Base-by-base conservation (phyloP, 768 basidiomycete genomes). In the Leccinum incarnatum region DNA sequence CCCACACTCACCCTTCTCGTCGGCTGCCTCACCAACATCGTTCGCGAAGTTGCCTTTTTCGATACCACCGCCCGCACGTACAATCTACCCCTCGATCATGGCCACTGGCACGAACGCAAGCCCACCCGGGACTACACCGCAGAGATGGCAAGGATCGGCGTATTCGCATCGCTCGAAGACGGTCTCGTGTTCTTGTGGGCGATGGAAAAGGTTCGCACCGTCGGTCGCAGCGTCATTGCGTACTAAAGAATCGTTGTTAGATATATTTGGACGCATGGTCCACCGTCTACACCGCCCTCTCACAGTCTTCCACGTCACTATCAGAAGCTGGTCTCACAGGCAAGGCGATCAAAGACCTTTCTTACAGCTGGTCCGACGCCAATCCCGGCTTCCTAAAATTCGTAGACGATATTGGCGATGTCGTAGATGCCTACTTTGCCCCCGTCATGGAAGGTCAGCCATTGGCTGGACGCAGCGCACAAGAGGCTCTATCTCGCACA, bases 171-270 rank as follows among this genome's bases (percentile, higher is more conserved):
- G 0, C 62, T 88, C 19, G 79, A 82, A 51, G 89, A 91, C 45
- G 86, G 85, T 0, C 71, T 92, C 21, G 75, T 91, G 1, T 85
- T 91, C 60, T 72, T 92, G 14, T 91, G 88, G 88, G 86, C 86
- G 0, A 91, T 91, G 88, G 89, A 91, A 69, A 79, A 82, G 75
- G 89, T 88, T 46, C 21, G 72, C 58, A 6, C 5, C 37, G 3
- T 15, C 19, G 12, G 5, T 19, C 17, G 9, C 30, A 9, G 1
- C 4, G 1, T 32, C 8, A 8, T 32, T 21, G 32, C 23, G 29
- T 12, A 25, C 48, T 54, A 32, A 0, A 19, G 15, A 55, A 55
- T 46, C 8, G 12, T 47, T 23, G 25, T 2, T 50, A 91, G 89
- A 77, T 87, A 25, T 90, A 91, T 66, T 75, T 89, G 27, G 83